These are phyloP conservation scores for Mycena albidolilacea DNA, from an alignment of 768 basidiomycete species.

Conservation along the genomic window DNA sequence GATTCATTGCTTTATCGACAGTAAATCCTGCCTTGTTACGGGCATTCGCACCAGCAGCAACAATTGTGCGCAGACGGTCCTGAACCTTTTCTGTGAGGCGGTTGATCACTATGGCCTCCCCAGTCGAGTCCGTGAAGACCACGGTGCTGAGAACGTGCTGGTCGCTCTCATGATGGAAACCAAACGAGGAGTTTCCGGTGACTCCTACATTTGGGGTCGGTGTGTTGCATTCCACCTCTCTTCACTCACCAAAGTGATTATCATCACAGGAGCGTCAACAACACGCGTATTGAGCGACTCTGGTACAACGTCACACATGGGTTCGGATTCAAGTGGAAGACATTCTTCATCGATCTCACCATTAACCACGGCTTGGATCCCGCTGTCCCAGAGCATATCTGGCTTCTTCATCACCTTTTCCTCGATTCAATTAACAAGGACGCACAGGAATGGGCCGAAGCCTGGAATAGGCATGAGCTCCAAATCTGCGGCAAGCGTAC, in stretches of 20 bases:
- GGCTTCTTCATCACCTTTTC: constrained; percentile 52
- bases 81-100: constrained; percentile 49
- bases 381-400: constrained; percentile 50
- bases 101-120: constrained; percentile 48
- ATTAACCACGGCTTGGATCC: constrained; percentile 45
- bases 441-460: constrained; percentile 46
- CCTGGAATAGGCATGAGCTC: constrained; percentile 54
- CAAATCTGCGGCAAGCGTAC: neutral
- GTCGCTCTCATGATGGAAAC: constrained; percentile 50
- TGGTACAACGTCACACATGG: constrained; percentile 56
- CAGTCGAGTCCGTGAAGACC: constrained; percentile 43
- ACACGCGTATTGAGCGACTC: constrained; percentile 55
- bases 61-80: constrained; percentile 56
- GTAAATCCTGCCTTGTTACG: constrained; percentile 52
- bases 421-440: constrained; percentile 50
- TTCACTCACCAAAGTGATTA: constrained; percentile 3
- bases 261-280: constrained; percentile 54
- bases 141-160: constrained; percentile 46
- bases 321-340: constrained; percentile 56
- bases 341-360: constrained; percentile 55
- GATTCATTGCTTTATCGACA: constrained; percentile 58
- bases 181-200: constrained; percentile 38
- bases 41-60: constrained; percentile 55
- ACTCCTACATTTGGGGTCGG: constrained; percentile 58
- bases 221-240: constrained; percentile 33